Percentiles rank a stretch among this genome's conserved stretches.
phyloP scores from a whole-genome alignment of 73 alveolate genomes.

The Symbiodinium pilosum region DNA sequence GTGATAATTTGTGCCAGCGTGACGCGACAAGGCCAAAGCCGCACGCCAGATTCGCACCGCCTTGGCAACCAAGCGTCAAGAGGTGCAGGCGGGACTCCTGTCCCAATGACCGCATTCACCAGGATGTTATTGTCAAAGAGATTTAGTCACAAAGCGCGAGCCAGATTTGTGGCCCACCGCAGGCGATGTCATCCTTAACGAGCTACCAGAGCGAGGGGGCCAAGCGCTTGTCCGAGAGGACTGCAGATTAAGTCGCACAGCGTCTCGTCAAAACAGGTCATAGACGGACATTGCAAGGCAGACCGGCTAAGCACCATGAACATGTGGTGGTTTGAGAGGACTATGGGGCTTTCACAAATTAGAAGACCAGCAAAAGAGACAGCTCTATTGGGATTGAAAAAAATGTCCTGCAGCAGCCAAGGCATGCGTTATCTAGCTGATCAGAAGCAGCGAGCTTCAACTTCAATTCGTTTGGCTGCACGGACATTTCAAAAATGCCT shows the following conservation, averaged over 20 bases:
- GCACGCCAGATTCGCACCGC: constrained; percentile 61
- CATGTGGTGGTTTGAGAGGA: no score
- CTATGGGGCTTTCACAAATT: no score
- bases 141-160: background rate
- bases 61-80: constrained; percentile 69
- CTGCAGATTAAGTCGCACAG: background rate
- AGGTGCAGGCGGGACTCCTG: constrained; percentile 1
- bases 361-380: no score
- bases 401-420: no score
- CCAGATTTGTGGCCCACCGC: background rate
- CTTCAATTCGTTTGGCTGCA: background rate
- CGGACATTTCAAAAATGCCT: background rate
- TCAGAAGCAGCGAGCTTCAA: background rate
- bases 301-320: no score
- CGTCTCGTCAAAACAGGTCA: background rate
- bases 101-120: no score
- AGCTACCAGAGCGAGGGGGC: background rate
- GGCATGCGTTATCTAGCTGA: background rate
- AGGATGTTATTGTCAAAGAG: background rate
- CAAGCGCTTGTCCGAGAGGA: background rate
- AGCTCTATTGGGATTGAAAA: no score
- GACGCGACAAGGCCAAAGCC: constrained; percentile 61
- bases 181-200: background rate
- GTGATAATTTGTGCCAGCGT: no score
- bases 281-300: background rate